Percentiles rank a stretch among this genome's conserved stretches.
phyloP scores from a whole-genome alignment of 2,329 filamentous ascomycete species.

The Ophiostoma perfectum region DNA sequence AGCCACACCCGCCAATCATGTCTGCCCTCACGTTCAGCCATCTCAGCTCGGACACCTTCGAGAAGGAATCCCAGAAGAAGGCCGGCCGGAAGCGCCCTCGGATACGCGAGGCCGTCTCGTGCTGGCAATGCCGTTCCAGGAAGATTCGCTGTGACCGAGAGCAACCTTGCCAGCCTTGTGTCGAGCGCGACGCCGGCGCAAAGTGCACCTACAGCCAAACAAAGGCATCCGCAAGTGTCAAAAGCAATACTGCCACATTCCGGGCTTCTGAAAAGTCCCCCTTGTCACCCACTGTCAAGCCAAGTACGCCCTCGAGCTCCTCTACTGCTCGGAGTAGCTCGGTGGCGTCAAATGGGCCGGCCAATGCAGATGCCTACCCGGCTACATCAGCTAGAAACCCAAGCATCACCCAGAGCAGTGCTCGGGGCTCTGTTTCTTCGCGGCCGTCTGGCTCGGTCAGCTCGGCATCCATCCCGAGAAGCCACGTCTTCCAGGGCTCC shows the following conservation, averaged over 20 bases:
- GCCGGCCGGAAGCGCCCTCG: conserved; percentile 22
- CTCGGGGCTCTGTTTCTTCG: not conserved
- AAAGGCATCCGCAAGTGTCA: not conserved
- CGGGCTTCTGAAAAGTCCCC: not conserved
- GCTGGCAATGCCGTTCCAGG: conserved; percentile 19
- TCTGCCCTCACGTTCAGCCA: conserved; percentile 22
- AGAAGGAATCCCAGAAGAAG: conserved; percentile 21
- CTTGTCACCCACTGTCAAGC: not conserved
- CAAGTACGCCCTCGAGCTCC: not conserved
- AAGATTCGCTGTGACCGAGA: conserved; percentile 23
- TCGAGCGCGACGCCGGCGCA: conserved; percentile 10
- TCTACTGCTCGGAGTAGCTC: not conserved
- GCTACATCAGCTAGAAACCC: not conserved
- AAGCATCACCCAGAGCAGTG: not conserved
- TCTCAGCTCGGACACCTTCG: conserved; percentile 23
- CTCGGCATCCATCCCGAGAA: not conserved
- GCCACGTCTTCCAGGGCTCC: conserved; percentile 12
- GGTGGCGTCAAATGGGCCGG: no score
- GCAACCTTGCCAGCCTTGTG: conserved; percentile 18
- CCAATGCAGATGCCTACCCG: not conserved
- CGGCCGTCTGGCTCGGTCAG: not conserved
- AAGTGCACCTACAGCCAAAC: conserved; percentile 19
- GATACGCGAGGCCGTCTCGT: conserved; percentile 20
- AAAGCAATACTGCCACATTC: not conserved
- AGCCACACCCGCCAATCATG: conserved; percentile 11